phyloP scores from a whole-genome alignment of 768 basidiomycete species.

The Boletus subparvulus region DNA sequence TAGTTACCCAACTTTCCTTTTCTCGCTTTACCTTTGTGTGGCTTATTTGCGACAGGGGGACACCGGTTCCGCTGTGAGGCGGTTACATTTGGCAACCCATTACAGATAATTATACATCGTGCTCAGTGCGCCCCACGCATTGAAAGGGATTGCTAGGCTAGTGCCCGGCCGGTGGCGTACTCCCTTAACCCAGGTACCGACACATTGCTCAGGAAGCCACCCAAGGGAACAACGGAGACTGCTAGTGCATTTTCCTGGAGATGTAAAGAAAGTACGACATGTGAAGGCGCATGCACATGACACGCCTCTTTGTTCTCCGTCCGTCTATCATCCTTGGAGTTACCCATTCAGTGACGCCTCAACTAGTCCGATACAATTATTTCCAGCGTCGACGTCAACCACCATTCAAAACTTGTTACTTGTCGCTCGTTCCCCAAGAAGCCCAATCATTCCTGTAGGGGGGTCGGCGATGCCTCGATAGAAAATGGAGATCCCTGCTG shows the following conservation, averaged over 20 bases:
- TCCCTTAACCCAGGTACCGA: neutral
- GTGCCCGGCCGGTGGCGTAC: neutral
- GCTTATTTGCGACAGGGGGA: neutral
- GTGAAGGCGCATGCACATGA: neutral
- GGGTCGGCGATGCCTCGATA: neutral
- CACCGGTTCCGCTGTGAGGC: neutral
- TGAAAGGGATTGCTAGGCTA: slow-evolving; percentile 8
- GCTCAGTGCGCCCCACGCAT: neutral
- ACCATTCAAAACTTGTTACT: neutral
- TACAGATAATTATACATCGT: neutral
- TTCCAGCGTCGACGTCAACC: neutral
- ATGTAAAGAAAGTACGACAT: neutral
- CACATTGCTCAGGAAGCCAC: neutral
- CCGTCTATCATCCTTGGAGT: neutral
- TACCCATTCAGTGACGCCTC: neutral
- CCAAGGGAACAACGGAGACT: neutral
- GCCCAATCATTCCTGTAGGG: neutral
- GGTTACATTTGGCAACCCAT: neutral
- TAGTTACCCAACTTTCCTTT: slow-evolving; percentile 11
- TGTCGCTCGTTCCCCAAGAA: neutral
- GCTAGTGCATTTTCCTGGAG: neutral
- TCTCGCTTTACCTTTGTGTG: slow-evolving; percentile 4
- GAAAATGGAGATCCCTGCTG: neutral
- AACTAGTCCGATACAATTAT: neutral
- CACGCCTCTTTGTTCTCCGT: neutral